phyloP scores from a whole-genome alignment of 257 asterid species.

The Gardenia jasminoides region DNA sequence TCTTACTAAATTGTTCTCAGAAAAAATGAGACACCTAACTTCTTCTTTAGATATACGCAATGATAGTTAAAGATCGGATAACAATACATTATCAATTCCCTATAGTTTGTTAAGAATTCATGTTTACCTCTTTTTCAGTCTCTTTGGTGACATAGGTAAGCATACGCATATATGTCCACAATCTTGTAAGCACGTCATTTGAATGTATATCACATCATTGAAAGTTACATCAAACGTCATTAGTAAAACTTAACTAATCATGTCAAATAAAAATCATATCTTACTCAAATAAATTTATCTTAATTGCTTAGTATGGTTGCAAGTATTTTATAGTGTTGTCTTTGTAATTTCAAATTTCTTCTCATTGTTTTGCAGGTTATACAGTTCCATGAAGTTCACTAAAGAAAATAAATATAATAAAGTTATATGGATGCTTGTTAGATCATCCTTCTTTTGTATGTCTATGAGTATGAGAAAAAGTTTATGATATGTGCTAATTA shows the following conservation, averaged over 20 bases:
- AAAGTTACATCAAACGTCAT: too few species aligned
- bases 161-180: too few species aligned
- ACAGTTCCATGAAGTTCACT: conserved; percentile 32
- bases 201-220: not conserved
- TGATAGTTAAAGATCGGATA: not conserved
- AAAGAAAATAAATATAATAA: not conserved
- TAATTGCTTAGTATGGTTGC: not conserved
- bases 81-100: not conserved
- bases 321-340: too few species aligned
- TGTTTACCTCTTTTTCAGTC: not conserved
- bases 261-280: not conserved
- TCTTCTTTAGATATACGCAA: too few species aligned
- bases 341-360: not conserved
- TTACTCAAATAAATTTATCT: too few species aligned
- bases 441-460: not conserved
- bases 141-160: too few species aligned
- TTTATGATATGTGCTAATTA: too few species aligned
- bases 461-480: not conserved
- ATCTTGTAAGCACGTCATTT: not conserved
- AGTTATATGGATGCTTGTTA: not conserved
- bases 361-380: conserved; percentile 37
- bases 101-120: not conserved
- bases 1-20: too few species aligned
- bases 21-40: not conserved
- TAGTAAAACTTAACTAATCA: too few species aligned